A percentile compares a stretch with the other conserved stretches of the same genome.
phyloP scores from a whole-genome alignment of 805 yeast species.

The Kluyveromyces siamensis region DNA sequence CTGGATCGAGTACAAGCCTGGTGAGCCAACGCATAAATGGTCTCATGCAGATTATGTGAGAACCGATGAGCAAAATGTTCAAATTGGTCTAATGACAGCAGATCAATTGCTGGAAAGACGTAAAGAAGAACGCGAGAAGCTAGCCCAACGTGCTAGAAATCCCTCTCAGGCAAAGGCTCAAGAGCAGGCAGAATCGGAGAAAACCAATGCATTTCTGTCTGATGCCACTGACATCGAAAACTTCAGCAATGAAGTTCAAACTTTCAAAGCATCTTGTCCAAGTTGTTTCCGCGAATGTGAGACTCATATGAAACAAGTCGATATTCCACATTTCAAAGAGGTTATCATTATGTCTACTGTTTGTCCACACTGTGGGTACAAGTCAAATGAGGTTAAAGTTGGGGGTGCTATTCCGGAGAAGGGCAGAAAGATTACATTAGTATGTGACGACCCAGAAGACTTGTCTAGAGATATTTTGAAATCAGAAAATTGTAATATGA shows the following conservation, averaged over 20 bases:
- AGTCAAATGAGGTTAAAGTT: constrained; percentile 94
- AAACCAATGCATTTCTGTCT: constrained; percentile 44
- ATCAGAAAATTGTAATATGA: constrained; percentile 84
- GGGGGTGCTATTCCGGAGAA: constrained; percentile 91
- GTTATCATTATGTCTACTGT: constrained; percentile 93
- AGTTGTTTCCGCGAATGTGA: constrained; percentile 68
- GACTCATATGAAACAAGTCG: constrained; percentile 94
- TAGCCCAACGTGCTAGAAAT: constrained; percentile 30
- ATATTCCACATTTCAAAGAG: constrained; percentile 96
- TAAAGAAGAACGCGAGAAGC: constrained; percentile 24
- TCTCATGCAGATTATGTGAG: constrained; percentile 72
- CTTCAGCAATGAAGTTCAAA: constrained; percentile 82
- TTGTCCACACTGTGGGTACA: constrained; percentile 89
- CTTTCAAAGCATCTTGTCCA: constrained; percentile 88
- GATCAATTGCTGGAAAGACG: constrained; percentile 41
- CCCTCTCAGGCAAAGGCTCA: constrained; percentile 16
- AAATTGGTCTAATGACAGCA: constrained; percentile 65
- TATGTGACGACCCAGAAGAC: constrained; percentile 76
- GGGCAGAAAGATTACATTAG: constrained; percentile 67
- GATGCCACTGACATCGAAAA: constrained; percentile 79
- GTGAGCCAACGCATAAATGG: constrained; percentile 87
- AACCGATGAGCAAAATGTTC: constrained; percentile 80
- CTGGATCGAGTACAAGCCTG: constrained; percentile 85
- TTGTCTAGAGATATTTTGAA: constrained; percentile 89
- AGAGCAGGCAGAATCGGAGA: constrained; percentile 7